Base-by-base conservation (phyloP, 2,329 filamentous ascomycete genomes). In the Bipolaris sorokiniana region DNA sequence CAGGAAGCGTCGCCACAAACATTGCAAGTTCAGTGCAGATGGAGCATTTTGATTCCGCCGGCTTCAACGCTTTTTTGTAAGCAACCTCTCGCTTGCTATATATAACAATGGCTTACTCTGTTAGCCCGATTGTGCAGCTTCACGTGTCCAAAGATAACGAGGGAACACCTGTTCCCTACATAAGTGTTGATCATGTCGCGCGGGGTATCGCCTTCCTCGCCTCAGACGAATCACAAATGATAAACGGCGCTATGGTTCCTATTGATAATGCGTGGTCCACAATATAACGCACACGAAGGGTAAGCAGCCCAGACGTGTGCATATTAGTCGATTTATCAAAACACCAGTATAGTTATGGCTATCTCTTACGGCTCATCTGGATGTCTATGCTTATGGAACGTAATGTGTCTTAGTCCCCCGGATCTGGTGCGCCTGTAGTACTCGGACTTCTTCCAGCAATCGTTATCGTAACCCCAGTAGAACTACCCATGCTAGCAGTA, bases 1-100 rank as follows among this genome's bases (percentile, higher is more conserved):
- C 80, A 2, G 78, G 77, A 42, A 69, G 73, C 73, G 58, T 67
- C 3, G 44, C 47, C 5, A 67, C 66, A 1, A 70, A 68, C 16
- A 70, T 68, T 33, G 58, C 61, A 4, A 64, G 63, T 3, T 72
- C 68, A 2, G 66, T 69, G 2, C 48, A 66, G 37, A 69, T 63
- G 64, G 57, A 66, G 5, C 58, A 64, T 28, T 64, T 67, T 44
- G 66, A 68, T 53, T 57, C 59, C 13, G 65, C 56, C 5, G 61
- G 66, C 18, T 50, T 69, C 42, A 59, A 63, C 10, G 44, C 59
- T 4, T 69, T 68, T 26, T 68, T 66, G 67, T 69, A 55, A 34
- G 65, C 48, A 7, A 38, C 5, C 33, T 18, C 9, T 23, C 10
- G 2, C 5, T 34, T 6, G 3, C 7, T 16, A 5, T 34, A 15